A percentile compares a stretch with the other conserved stretches of the same genome.
Evolutionary conservation across 371 early-diverging fungal genomes (phyloP).

Genomic region (Mucor mucedo): DNA sequence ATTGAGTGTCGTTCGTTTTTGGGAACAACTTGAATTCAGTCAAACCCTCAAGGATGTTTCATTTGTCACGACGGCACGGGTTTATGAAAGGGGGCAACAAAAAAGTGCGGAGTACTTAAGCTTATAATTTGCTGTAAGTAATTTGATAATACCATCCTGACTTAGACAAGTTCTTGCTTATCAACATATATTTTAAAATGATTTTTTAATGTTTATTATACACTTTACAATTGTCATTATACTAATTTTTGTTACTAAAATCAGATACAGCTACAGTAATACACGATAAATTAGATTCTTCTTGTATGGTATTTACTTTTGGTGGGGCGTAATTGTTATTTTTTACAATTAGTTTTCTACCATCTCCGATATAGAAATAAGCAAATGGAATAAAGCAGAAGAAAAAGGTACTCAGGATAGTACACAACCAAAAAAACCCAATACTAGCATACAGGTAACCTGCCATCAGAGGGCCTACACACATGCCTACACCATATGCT

Average conservation of each 20-base stretch:
- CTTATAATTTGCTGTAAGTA: no score
- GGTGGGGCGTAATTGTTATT: background rate
- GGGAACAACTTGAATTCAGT: no score
- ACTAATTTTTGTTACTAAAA: background rate
- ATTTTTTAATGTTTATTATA: no score
- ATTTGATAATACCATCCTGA: no score
- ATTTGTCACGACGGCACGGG: no score
- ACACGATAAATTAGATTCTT: background rate
- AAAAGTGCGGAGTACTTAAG: no score
- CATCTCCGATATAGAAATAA: constrained; percentile 39
- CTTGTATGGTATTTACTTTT: no score
- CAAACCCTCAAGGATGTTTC: no score
- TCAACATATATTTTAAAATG: no score
- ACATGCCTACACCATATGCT: constrained; percentile 50
- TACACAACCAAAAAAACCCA: constrained; percentile 38
- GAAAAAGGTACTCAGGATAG: constrained; percentile 30
- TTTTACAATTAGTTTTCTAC: constrained; percentile 7
- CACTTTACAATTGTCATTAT: background rate
- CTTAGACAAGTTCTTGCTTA: no score
- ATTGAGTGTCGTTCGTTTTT: no score
- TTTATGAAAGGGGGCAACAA: no score
- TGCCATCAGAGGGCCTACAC: constrained; percentile 29
- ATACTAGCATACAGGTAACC: constrained; percentile 30
- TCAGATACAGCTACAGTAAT: constrained; percentile 1
- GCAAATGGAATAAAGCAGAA: constrained; percentile 43